Base-by-base conservation (phyloP, 2,329 filamentous ascomycete genomes). In the Exophiala sp. region DNA sequence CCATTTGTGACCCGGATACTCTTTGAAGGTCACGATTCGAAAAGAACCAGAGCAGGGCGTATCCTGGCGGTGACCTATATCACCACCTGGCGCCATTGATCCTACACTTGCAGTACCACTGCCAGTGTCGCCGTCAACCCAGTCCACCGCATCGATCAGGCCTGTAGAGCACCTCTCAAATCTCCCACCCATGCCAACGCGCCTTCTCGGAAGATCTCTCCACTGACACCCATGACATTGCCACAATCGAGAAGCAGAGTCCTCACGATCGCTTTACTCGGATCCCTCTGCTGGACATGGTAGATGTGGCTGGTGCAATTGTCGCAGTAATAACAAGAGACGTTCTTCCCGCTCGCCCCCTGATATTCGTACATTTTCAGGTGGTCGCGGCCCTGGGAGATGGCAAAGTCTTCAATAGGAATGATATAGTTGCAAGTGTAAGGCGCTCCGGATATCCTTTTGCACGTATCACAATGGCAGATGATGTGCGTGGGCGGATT, bases 251-350 rank as follows among this genome's bases (percentile, higher is more conserved):
- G 60, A 22, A 70, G 51, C 32, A 69, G 54, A 6, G 67, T 71
- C 27, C 68, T 59, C 13, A 69, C 64, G 44, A 71, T 69, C 18
- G 68, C 61, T 47, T 67, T 67, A 7, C 67, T 67, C 2, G 66
- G 65, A 65, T 69, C 68, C 8, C 63, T 64, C 38, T 66, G 65
- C 50, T 68, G 68, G 34, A 67, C 63, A 48, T 70, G 67, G 41
- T 68, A 70, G n/a, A 70, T 63, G 50, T 70, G 67, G 37, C 60
- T 64, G 3, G 68, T 70, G 54, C 67, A 70, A 2, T 57, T 66
- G 14, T 58, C 54, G 50, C 67, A 70, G 48, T 66, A 68, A 52
- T 62, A 68, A 54, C 68, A 70, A 11, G 29, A 27, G 1, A 48
- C 44, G n/a, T 43, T 63, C 32, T 38, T 43, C 9, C 41, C 38